Base-by-base conservation (phyloP, 129 eudicot species). In the Erigeron canadensis region DNA sequence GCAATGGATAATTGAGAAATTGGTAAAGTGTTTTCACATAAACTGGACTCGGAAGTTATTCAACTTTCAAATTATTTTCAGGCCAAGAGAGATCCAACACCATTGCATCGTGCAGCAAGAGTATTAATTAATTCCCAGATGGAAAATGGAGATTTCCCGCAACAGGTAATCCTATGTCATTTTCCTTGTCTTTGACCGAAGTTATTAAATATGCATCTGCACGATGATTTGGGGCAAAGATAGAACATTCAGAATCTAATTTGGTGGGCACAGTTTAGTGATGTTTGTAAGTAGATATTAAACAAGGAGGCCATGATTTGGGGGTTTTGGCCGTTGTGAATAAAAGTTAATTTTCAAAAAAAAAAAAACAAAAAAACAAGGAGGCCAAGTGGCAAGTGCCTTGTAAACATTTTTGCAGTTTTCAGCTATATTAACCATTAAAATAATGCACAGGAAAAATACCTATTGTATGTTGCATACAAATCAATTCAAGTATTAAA, bases 141-240 rank as follows among this genome's bases (percentile, higher is more conserved):
- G 80, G 86, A 84, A 78, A 81, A 86, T 79, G 96, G 96, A 72
- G 96, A 89, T 76, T 89, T 75, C 65, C 96, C 96, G 41, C 94
- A 86, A 57, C 81, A 89, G 91, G 96, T 89, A 81, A 78, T 47
- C 38, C 60, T 15, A 48, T 69, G 75, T 38, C 56, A 23, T 47
- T 65, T 75, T 43, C 28, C 19, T 70, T 6, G 15, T 34, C 62
- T 69, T 17, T n/a, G 38, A 7, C 48, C 28, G 0, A 37, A 61
- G 7, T 61, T n/a, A 1, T 16, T 17, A 7, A 16, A 51, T 8
- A 51, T 51, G 18, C 7, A 15, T 13, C 10, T 66, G 44, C 22
- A 67, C n/a, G n/a, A n/a, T n/a, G n/a, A n/a, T 21, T 34, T 67
- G 58, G n/a, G n/a, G n/a, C n/a, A n/a, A n/a, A n/a, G n/a, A 53